Percentiles rank a stretch among this genome's conserved stretches.
Evolutionary conservation across 163 green algal genomes (phyloP).

Genomic region (Prototheca stagnorum): DNA sequence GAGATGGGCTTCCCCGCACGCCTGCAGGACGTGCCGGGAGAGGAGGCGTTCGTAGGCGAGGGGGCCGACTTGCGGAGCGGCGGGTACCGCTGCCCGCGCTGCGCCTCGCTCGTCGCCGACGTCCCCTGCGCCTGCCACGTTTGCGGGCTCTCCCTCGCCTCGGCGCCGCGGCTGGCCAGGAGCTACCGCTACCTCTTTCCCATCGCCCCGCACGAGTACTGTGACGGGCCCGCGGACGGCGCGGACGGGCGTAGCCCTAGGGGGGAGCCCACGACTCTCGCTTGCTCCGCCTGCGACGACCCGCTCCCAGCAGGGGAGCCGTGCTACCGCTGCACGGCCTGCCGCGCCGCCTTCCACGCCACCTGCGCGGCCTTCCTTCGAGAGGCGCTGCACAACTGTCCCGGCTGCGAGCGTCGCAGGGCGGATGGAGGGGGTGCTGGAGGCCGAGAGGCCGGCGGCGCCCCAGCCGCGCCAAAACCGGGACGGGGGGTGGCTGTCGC

Average conservation of each 20-base stretch:
- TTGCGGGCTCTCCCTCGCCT: slow-evolving; percentile 83
- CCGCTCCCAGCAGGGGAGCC: slow-evolving; percentile 4
- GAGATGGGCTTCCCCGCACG: slow-evolving; percentile 80
- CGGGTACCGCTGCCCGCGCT: slow-evolving; percentile 69
- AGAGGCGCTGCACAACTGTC: slow-evolving; percentile 74
- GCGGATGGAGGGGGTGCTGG: no score
- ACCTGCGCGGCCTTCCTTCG: slow-evolving; percentile 81
- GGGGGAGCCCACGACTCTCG: neutral
- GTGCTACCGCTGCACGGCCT: slow-evolving; percentile 48
- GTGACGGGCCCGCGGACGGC: neutral
- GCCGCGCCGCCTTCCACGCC: slow-evolving; percentile 58
- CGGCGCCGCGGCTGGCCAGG: slow-evolving; percentile 79
- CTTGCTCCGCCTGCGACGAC: neutral
- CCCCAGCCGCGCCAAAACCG: no score
- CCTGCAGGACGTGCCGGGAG: slow-evolving; percentile 28
- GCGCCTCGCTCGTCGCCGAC: slow-evolving; percentile 32
- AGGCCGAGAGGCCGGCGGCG: no score
- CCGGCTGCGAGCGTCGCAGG: slow-evolving; percentile 65
- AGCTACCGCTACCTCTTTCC: slow-evolving; percentile 98
- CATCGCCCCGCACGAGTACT: slow-evolving; percentile 49
- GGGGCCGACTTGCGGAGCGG: slow-evolving; percentile 33
- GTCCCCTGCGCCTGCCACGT: slow-evolving; percentile 74
- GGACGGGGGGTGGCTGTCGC: no score
- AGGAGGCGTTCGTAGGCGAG: slow-evolving; percentile 22
- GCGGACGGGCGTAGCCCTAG: neutral